Evolutionary conservation across 192 early-diverging fungal genomes (phyloP), one percentile per base, ranked within the genome.

Genomic region (Coemansia sp.): DNA sequence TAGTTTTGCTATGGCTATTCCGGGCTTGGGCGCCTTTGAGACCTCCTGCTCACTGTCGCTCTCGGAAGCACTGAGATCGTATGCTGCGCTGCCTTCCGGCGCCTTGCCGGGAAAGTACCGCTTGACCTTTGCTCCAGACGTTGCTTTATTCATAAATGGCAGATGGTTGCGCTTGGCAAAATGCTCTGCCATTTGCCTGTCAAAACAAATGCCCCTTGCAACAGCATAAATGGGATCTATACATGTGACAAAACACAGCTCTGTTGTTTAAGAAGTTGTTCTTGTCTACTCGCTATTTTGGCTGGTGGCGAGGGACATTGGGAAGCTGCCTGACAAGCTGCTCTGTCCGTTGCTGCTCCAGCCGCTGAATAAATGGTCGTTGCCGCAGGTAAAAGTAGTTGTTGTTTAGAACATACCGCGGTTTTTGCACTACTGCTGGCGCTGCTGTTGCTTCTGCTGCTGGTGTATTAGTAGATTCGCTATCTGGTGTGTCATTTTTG

Each of bases 71-170:
- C 69, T 71, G 28, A 78, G 44, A 17, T 66, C 56, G 21, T 49
- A 31, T 0, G 47, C 41, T 0, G 15, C 36, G 34, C 36, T 20
- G 38, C 21, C 44, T 17, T 56, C 56, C 3, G 75, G 75, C 30
- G 64, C 75, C 44, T 78, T 78, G 5, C 75, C 75, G 6, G 75
- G 75, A 51, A 78, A 78, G 44, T 78, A 78, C 12, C 75, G 64
- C 48, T 53, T 50, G 1, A 68, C 65, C 18, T 51, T 63, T 21
- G 41, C 64, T 6, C 75, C 69, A 6, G 75, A 78, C 4, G 68
- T 78, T 17, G 60, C 56, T 3, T 12, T 9, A 48, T 34, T 34
- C 32, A 34, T 34, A 6, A 34, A 34, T 15, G 15, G n/a, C 20
- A 21, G 20, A 41, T 42, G 12, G 1, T 42, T 42, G 40, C 40